These are phyloP conservation scores for Talaromyces sp. DNA, from an alignment of 2,329 filamentous ascomycete species.

Conservation along the genomic window DNA sequence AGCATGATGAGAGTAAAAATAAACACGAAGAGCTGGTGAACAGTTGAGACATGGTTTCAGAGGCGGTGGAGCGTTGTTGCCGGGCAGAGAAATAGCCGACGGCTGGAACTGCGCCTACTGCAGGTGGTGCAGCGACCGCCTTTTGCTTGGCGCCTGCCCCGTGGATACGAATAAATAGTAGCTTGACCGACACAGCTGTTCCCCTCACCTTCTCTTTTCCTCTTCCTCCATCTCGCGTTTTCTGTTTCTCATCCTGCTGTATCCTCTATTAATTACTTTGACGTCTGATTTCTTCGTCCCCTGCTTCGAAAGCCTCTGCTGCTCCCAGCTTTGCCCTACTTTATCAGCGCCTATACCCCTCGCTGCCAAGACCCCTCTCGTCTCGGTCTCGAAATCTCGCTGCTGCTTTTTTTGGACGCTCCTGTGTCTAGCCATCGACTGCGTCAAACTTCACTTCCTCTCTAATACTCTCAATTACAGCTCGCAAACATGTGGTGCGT, in stretches of 20 bases:
- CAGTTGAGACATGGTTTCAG: slow-evolving; percentile 13
- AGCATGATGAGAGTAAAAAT: not conserved
- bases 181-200: not conserved
- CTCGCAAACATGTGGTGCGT: slow-evolving; percentile 32
- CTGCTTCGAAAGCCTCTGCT: not conserved
- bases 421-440: not conserved
- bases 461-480: not conserved
- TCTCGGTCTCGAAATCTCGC: not conserved
- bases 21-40: not conserved
- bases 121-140: not conserved
- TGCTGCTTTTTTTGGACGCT: not conserved
- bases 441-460: not conserved
- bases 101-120: slow-evolving; percentile 7
- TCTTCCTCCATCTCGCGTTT: not conserved
- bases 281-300: not conserved
- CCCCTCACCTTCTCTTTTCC: not conserved
- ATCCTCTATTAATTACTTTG: not conserved
- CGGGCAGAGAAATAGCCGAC: slow-evolving; percentile 2
- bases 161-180: not conserved
- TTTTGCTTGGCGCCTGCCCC: not conserved
- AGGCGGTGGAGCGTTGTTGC: slow-evolving; percentile 1
- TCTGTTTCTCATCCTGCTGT: not conserved
- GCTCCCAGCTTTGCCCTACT: not conserved
- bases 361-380: not conserved
- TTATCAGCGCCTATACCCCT: not conserved